Evolutionary conservation across 179 eudicot species (phyloP).

Genomic region (Spergularia azorica): DNA sequence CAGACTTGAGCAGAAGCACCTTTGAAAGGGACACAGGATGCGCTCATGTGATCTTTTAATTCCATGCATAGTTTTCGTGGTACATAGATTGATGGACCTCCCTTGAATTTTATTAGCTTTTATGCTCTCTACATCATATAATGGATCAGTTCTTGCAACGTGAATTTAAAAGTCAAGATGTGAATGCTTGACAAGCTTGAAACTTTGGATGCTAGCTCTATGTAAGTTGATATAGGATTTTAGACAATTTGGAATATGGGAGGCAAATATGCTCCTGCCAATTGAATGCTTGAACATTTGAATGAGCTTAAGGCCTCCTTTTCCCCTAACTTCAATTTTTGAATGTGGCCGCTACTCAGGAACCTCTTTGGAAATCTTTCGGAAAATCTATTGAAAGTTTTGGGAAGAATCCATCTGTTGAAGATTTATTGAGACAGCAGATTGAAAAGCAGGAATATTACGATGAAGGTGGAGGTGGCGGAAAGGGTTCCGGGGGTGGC

Average conservation of each 20-base stretch:
- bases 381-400: conserved; percentile 58
- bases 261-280: not conserved
- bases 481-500: conserved; percentile 35
- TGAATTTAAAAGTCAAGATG: not conserved
- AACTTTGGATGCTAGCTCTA: not conserved
- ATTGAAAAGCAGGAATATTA: conserved; percentile 59
- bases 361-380: conserved; percentile 65
- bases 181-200: not conserved
- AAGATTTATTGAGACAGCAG: conserved; percentile 64
- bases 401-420: conserved; percentile 60
- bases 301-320: not conserved
- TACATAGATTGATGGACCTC: not conserved
- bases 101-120: not conserved
- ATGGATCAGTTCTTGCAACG: not conserved
- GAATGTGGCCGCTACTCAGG: conserved; percentile 38
- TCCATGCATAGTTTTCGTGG: not conserved
- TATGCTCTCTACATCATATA: not conserved
- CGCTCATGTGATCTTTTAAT: not conserved
- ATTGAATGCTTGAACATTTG: not conserved
- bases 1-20: not conserved
- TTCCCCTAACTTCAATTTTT: not conserved
- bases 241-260: not conserved
- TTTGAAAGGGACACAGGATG: not conserved
- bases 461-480: conserved; percentile 50
- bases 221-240: too few relatives aligned